phyloP scores from a whole-genome alignment of 192 early-diverging fungal species.

The Coemansia sp. region DNA sequence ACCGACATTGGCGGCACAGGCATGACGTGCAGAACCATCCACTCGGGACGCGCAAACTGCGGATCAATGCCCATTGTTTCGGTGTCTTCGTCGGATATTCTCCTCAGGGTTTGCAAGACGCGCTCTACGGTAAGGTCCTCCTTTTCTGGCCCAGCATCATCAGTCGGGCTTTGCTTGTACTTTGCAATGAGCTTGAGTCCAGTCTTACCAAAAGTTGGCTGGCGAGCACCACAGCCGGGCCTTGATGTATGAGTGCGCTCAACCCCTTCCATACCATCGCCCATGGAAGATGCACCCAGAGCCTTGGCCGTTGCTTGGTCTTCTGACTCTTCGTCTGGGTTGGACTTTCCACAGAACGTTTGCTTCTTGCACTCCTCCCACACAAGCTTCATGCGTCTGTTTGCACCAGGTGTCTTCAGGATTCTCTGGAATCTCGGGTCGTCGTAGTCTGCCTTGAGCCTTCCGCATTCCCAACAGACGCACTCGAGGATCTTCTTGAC shows the following conservation, averaged over 20 bases:
- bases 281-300: neutral
- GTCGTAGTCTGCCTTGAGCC: slow-evolving; percentile 84
- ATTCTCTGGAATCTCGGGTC: slow-evolving; percentile 67
- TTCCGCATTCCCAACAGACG: slow-evolving; percentile 92
- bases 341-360: slow-evolving; percentile 74
- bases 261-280: slow-evolving; percentile 5
- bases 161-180: slow-evolving; percentile 22
- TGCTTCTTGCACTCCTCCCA: slow-evolving; percentile 86
- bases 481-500: slow-evolving; percentile 98
- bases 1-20: slow-evolving; percentile 96
- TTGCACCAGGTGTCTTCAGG: slow-evolving; percentile 67
- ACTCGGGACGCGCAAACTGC: slow-evolving; percentile 93
- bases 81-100: slow-evolving; percentile 85
- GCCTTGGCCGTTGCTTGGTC: slow-evolving; percentile 7
- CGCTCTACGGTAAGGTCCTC: slow-evolving; percentile 70
- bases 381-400: slow-evolving; percentile 74
- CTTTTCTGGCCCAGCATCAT: slow-evolving; percentile 55
- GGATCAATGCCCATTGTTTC: slow-evolving; percentile 83
- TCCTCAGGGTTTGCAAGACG: slow-evolving; percentile 80
- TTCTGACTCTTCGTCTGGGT: slow-evolving; percentile 58
- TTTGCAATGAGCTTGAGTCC: slow-evolving; percentile 67
- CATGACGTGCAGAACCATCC: slow-evolving; percentile 95
- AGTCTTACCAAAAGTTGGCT: slow-evolving; percentile 80
- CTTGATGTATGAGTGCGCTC: slow-evolving; percentile 58
- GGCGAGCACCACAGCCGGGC: slow-evolving; percentile 84